These are phyloP conservation scores for Carex sylvatica DNA, from an alignment of 202 grass and related monocot genomes.

Conservation along the genomic window DNA sequence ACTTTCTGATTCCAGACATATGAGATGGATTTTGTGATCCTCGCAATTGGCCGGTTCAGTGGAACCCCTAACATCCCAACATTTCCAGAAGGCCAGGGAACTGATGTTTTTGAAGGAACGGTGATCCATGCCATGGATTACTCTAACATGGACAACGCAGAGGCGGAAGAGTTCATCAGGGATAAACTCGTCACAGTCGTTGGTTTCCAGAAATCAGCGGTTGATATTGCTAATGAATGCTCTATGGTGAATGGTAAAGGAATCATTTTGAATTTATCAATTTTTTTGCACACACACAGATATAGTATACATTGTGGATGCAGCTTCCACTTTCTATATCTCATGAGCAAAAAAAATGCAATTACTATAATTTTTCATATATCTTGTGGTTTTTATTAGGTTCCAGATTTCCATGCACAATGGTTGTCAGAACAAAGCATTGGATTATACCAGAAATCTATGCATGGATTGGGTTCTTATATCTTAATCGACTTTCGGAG, in stretches of 20 bases:
- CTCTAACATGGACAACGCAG: conserved; percentile 41
- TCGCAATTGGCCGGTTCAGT: conserved; percentile 75
- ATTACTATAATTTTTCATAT: not conserved
- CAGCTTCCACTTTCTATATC: not conserved
- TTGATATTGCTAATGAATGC: conserved; percentile 63
- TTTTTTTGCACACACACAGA: no score
- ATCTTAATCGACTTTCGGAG: conserved; percentile 64
- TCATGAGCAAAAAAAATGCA: no score
- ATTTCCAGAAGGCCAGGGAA: conserved; percentile 39
- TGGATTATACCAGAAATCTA: conserved; percentile 43
- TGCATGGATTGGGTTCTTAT: conserved; percentile 45
- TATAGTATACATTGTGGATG: not conserved
- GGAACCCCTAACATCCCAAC: conserved; percentile 55
- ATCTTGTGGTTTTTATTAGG: conserved; percentile 18
- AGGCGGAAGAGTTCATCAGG: conserved; percentile 40
- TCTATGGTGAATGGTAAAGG: conserved; percentile 51
- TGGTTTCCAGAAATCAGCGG: conserved; percentile 50
- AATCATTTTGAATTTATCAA: not conserved
- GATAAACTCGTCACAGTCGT: conserved; percentile 60
- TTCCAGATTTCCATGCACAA: conserved; percentile 51
- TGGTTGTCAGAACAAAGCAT: conserved; percentile 47
- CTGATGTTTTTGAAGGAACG: conserved; percentile 44
- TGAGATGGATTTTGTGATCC: conserved; percentile 62
- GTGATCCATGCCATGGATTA: conserved; percentile 63
- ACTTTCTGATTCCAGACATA: conserved; percentile 33